A percentile compares a stretch with the other conserved stretches of the same genome.
These are phyloP conservation scores for Macrolepiota albuminosa DNA, from an alignment of 768 basidiomycete species.

Conservation along the genomic window DNA sequence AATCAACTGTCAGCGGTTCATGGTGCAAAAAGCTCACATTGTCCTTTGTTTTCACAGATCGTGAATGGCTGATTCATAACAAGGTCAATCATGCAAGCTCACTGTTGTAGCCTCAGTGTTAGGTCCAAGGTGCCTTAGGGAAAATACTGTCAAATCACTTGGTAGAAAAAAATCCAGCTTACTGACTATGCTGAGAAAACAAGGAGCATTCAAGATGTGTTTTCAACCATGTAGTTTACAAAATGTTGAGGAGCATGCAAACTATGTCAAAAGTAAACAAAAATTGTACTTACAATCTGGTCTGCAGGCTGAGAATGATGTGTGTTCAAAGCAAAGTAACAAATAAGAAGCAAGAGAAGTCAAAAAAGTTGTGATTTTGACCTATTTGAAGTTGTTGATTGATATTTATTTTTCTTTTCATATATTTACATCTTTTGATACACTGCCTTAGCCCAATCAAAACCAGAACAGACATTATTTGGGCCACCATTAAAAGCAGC, in stretches of 20 bases:
- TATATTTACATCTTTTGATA: neutral
- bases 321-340: neutral
- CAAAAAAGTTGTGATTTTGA: neutral
- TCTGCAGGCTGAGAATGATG: neutral
- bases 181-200: neutral
- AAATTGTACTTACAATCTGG: neutral
- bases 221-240: neutral
- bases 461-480: no score
- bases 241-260: neutral
- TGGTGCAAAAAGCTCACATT: neutral
- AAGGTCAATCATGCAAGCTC: neutral
- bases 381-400: neutral
- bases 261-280: neutral
- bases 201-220: neutral
- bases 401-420: neutral
- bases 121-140: neutral
- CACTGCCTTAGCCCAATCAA: neutral
- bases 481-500: no score
- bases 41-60: neutral
- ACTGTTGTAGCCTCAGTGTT: neutral
- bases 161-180: neutral
- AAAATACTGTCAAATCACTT: neutral
- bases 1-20: neutral
- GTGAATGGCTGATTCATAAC: neutral
- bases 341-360: neutral